These are phyloP conservation scores for Chalciporus piperatus DNA, from an alignment of 768 basidiomycete species.

Conservation along the genomic window DNA sequence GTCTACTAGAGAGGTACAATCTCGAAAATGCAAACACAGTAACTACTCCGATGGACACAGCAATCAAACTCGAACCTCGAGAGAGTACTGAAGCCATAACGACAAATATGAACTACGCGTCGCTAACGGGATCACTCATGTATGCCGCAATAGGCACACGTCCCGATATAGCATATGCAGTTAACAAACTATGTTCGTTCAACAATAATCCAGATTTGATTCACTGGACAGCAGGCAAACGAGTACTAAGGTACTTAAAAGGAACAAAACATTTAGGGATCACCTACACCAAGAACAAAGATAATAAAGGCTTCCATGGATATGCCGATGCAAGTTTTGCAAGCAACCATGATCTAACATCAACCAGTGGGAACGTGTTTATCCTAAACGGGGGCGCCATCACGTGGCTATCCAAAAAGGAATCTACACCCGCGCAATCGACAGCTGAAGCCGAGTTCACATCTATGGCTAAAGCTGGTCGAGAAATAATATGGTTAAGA, in stretches of 20 bases:
- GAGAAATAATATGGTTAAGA: conserved; percentile 12
- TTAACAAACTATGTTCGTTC: conserved; percentile 8
- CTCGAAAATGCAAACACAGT: conserved; percentile 3
- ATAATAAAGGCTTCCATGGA: too few species aligned
- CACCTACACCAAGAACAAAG: not conserved
- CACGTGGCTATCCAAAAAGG: conserved; percentile 28
- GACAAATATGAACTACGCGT: not conserved
- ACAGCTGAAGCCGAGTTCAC: conserved; percentile 6
- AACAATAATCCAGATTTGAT: not conserved
- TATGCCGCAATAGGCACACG: conserved; percentile 17
- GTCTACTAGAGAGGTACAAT: not conserved
- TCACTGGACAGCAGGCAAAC: conserved; percentile 15
- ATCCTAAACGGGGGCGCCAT: conserved; percentile 28
- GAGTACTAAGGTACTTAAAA: conserved; percentile 13
- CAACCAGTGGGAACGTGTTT: conserved; percentile 27
- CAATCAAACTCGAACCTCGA: not conserved
- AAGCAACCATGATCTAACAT: conserved; percentile 17
- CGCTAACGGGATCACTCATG: conserved; percentile 17
- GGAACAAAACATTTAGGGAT: conserved; percentile 2
- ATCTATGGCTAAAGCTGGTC: not conserved
- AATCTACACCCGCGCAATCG: conserved; percentile 14
- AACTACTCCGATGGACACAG: not conserved
- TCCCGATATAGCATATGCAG: conserved; percentile 9
- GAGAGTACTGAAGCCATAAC: not conserved
- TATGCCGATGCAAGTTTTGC: conserved; percentile 29